Conservation (phyloP, 257 asterid species). For the Asclepias syriaca region DNA sequence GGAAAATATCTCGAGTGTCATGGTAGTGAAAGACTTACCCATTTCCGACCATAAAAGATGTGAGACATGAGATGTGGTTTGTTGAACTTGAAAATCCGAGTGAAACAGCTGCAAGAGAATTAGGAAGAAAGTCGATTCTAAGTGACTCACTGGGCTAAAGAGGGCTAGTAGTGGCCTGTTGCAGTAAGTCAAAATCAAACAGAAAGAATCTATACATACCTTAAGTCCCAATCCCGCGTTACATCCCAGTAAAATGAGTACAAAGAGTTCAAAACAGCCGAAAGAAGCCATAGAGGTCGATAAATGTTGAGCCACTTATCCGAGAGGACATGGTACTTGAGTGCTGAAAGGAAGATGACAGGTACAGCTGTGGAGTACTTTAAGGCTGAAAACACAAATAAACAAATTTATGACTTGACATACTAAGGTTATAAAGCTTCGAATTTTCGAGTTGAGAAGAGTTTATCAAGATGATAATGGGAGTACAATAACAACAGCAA, state of each 20-base stretch:
- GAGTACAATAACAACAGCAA: conserved; percentile 1
- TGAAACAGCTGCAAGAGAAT: conserved; percentile 63
- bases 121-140: conserved; percentile 4
- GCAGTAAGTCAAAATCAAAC: neutral
- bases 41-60: conserved; percentile 68
- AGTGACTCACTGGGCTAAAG: neutral
- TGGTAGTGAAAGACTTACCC: conserved; percentile 53
- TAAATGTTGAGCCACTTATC: conserved; percentile 67
- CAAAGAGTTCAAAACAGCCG: conserved; percentile 71
- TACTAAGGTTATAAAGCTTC: neutral
- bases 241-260: conserved; percentile 99
- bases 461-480: neutral
- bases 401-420: neutral
- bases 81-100: conserved; percentile 92
- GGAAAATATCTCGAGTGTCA: neutral
- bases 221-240: conserved; percentile 92
- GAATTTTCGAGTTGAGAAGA: neutral
- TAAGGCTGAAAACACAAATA: conserved; percentile 57
- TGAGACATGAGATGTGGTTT: conserved; percentile 57
- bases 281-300: conserved; percentile 91
- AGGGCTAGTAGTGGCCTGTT: neutral
- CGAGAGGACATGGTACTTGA: conserved; percentile 85
- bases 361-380: conserved; percentile 96
- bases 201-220: conserved; percentile 37
- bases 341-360: conserved; percentile 88